These are phyloP conservation scores for Aciculosporium take DNA, from an alignment of 2,329 filamentous ascomycete genomes.

Conservation along the genomic window DNA sequence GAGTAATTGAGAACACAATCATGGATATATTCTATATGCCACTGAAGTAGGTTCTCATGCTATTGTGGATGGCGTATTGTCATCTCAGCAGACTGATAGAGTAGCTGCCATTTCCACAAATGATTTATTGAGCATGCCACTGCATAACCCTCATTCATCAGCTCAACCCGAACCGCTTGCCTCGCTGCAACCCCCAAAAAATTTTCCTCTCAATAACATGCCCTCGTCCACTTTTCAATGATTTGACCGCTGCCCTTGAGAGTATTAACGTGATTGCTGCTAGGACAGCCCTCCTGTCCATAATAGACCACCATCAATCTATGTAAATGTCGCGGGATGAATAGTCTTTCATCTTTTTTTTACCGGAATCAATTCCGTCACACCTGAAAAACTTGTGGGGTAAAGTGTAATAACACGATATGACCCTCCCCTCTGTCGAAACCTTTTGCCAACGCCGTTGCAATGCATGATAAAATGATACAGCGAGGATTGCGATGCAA, in stretches of 20 bases:
- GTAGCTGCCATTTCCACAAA: background rate
- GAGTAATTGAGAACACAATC: background rate
- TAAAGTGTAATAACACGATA: constrained; percentile 12
- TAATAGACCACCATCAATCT: constrained; percentile 23
- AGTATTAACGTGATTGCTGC: constrained; percentile 18
- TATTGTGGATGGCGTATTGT: background rate
- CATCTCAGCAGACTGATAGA: background rate
- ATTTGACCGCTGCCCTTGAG: constrained; percentile 13
- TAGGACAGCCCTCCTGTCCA: constrained; percentile 3
- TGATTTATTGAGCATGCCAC: background rate
- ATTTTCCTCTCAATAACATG: background rate
- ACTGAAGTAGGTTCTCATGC: background rate
- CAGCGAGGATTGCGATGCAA: constrained; percentile 15
- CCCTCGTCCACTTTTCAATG: constrained; percentile 7
- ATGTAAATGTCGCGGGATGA: constrained; percentile 25
- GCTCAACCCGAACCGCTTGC: background rate
- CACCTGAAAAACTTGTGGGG: constrained; percentile 5
- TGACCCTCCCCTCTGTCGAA: constrained; percentile 15
- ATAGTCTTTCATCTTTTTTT: constrained; percentile 25
- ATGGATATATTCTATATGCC: background rate
- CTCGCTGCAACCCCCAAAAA: background rate
- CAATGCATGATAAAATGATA: constrained; percentile 36
- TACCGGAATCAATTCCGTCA: constrained; percentile 19
- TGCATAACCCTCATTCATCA: background rate
- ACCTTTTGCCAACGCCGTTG: constrained; percentile 39